Conservation (phyloP, 1,139 yeast genomes). For the Taphrina wiesneri region DNA sequence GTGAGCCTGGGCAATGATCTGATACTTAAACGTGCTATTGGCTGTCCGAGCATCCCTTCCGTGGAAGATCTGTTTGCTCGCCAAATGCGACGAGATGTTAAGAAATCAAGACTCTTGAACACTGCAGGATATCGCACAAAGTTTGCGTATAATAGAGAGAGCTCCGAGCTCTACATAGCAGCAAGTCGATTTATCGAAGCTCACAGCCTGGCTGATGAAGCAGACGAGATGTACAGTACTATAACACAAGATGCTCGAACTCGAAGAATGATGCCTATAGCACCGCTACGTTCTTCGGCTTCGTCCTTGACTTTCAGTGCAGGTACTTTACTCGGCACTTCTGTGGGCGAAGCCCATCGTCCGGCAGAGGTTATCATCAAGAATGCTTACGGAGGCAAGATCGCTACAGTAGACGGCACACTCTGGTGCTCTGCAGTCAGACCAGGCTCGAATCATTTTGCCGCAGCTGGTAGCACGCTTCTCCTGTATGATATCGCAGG, state of each 20-base stretch:
- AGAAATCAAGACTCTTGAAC: neutral
- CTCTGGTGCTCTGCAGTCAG: slow-evolving; percentile 20
- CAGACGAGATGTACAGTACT: neutral
- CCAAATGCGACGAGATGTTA: neutral
- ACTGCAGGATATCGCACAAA: neutral
- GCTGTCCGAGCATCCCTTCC: neutral
- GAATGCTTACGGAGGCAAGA: slow-evolving; percentile 1
- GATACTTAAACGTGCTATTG: neutral
- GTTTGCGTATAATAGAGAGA: slow-evolving; percentile 5
- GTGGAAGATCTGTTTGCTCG: neutral
- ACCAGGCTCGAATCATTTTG: neutral
- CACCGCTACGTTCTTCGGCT: slow-evolving; percentile 2
- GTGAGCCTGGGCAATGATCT: neutral
- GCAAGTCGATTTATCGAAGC: neutral
- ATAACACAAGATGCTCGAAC: neutral
- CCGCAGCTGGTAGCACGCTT: slow-evolving; percentile 4
- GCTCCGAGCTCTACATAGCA: slow-evolving; percentile 3
- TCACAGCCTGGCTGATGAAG: neutral
- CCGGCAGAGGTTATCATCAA: slow-evolving; percentile 16
- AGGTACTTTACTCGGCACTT: slow-evolving; percentile 1
- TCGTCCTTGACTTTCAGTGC: slow-evolving; percentile 8
- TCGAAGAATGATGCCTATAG: neutral
- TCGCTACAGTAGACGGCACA: slow-evolving; percentile 6
- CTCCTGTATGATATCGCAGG: neutral
- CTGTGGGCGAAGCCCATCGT: slow-evolving; percentile 9